A percentile compares a stretch with the other conserved stretches of the same genome.
phyloP scores from a whole-genome alignment of 2,329 filamentous ascomycete genomes.

The Rosellinia necatrix region DNA sequence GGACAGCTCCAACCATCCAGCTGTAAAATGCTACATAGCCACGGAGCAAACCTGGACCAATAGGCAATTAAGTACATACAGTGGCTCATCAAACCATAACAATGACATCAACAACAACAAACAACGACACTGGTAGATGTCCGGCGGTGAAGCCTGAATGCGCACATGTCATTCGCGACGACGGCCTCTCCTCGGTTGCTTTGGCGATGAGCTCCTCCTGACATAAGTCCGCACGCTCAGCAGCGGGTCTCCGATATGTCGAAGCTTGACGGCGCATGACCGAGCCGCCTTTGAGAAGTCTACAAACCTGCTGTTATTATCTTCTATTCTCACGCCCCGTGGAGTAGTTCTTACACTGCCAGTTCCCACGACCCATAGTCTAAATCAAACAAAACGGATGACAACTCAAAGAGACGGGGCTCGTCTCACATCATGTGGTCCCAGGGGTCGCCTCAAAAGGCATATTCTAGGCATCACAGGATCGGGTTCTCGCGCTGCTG shows the following conservation, averaged over 20 bases:
- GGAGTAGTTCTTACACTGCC: too few species aligned
- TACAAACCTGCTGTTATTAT: background rate
- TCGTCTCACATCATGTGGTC: background rate
- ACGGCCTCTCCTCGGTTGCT: background rate
- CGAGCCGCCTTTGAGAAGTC: background rate
- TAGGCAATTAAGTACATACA: background rate
- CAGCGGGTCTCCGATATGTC: background rate
- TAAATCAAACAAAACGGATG: too few species aligned
- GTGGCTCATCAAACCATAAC: too few species aligned
- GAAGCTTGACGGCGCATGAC: background rate
- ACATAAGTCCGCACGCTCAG: background rate
- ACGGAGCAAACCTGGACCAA: background rate
- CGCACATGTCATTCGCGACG: background rate
- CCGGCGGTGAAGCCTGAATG: conserved; percentile 7
- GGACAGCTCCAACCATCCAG: background rate
- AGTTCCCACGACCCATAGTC: too few species aligned
- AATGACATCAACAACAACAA: too few species aligned
- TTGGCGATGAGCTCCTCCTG: background rate
- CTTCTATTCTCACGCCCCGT: too few species aligned
- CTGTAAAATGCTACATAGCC: background rate
- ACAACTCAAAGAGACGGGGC: too few species aligned
- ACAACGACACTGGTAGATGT: background rate
- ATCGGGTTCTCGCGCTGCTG: too few species aligned
- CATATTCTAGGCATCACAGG: too few species aligned
- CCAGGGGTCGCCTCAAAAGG: too few species aligned